A percentile compares a stretch with the other conserved stretches of the same genome.
These are phyloP conservation scores for Beauveria varroae DNA, from an alignment of 2,329 filamentous ascomycete species.

Conservation along the genomic window DNA sequence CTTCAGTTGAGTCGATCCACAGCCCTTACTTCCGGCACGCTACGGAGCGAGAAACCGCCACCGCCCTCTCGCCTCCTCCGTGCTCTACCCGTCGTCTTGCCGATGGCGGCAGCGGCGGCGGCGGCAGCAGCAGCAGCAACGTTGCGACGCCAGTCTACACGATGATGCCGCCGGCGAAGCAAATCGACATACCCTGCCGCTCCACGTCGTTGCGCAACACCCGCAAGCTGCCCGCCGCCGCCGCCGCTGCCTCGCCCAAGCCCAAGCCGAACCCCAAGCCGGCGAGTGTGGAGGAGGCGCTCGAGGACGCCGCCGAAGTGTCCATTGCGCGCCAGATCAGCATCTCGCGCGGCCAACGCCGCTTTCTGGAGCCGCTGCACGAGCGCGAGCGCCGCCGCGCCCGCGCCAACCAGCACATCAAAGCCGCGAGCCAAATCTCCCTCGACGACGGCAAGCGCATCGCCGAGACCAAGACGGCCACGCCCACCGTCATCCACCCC, in stretches of 20 bases:
- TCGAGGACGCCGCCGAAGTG: slow-evolving; percentile 52
- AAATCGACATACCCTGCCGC: slow-evolving; percentile 1
- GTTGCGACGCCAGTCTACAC: background rate
- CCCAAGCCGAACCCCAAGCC: background rate
- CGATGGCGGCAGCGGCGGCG: background rate
- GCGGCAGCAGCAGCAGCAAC: background rate
- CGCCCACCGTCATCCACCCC: slow-evolving; percentile 38
- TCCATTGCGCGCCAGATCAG: slow-evolving; percentile 64
- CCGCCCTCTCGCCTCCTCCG: background rate
- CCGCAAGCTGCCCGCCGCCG: too few relatives aligned
- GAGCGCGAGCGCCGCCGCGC: slow-evolving; percentile 14
- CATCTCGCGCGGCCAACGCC: slow-evolving; percentile 53
- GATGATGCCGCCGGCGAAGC: background rate
- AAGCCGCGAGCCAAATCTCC: slow-evolving; percentile 12
- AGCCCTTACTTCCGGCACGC: slow-evolving; percentile 1
- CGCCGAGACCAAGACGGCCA: slow-evolving; percentile 32
- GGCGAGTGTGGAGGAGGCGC: slow-evolving; percentile 14
- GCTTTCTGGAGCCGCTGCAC: slow-evolving; percentile 49
- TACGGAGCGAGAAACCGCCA: background rate
- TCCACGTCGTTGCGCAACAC: slow-evolving; percentile 6
- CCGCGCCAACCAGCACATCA: slow-evolving; percentile 10
- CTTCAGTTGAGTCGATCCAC: slow-evolving; percentile 2
- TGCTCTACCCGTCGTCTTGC: background rate
- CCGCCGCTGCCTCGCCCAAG: background rate
- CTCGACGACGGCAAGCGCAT: slow-evolving; percentile 22